Conservation (phyloP, 2,329 filamentous ascomycete species). For the Pseudogymnoascus pannorum region DNA sequence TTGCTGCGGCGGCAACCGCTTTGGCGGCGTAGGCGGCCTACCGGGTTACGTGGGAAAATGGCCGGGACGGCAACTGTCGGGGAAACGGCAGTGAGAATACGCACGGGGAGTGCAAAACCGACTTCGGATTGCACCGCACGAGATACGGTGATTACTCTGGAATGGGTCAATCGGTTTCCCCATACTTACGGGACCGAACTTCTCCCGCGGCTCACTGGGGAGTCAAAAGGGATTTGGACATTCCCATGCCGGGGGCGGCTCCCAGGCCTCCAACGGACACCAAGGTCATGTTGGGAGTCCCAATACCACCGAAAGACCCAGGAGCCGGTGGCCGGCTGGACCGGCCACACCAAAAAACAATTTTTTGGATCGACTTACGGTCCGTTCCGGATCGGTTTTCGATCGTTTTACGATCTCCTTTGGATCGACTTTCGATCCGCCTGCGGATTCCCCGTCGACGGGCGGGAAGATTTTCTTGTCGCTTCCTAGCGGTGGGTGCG, state of each 20-base stretch:
- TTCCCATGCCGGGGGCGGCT: not conserved
- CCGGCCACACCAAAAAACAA: too few relatives aligned
- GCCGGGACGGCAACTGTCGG: not conserved
- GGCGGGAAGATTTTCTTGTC: too few relatives aligned
- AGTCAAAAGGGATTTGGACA: not conserved
- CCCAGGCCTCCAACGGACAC: too few relatives aligned
- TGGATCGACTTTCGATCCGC: too few relatives aligned
- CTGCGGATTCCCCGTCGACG: too few relatives aligned
- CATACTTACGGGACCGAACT: not conserved
- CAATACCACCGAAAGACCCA: too few relatives aligned
- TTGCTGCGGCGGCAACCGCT: not conserved
- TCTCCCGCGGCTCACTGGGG: not conserved
- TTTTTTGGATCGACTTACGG: too few relatives aligned
- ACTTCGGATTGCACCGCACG: not conserved
- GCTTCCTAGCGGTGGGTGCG: too few relatives aligned
- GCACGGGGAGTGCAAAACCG: not conserved
- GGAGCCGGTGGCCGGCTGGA: too few relatives aligned
- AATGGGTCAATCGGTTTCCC: not conserved
- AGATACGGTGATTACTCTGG: not conserved
- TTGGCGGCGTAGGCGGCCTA: not conserved
- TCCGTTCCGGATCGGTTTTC: too few relatives aligned
- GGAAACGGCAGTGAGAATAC: not conserved
- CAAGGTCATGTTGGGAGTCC: too few relatives aligned
- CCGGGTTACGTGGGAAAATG: not conserved
- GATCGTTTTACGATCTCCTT: too few relatives aligned